Evolutionary conservation across 1,139 yeast species (phyloP).

Genomic region (Zygosaccharomyces pseudobailii): DNA sequence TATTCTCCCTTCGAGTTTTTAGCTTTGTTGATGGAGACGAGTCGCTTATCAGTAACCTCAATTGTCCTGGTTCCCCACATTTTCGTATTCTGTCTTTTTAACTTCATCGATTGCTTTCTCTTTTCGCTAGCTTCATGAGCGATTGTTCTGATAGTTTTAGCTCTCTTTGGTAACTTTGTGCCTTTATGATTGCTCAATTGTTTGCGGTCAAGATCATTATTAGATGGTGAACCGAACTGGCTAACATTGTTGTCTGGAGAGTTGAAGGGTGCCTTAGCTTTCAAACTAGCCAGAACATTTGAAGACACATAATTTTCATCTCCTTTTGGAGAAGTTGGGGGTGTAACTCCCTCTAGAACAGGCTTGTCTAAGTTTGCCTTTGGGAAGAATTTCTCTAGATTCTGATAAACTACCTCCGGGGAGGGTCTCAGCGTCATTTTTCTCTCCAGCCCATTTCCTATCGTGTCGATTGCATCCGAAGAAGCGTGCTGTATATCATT

Average conservation of each 20-base stretch:
- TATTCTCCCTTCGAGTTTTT: constrained; percentile 58
- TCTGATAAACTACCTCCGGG: constrained; percentile 86
- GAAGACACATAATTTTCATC: constrained; percentile 11
- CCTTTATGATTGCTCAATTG: background rate
- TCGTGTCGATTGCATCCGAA: constrained; percentile 14
- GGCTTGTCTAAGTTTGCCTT: constrained; percentile 90
- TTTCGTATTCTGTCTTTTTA: constrained; percentile 80
- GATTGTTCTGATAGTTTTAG: constrained; percentile 86
- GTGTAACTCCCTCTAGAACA: constrained; percentile 65
- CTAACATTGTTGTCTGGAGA: background rate
- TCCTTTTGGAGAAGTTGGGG: constrained; percentile 52
- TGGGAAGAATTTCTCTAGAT: constrained; percentile 89
- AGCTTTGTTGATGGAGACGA: constrained; percentile 39
- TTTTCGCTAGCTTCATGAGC: constrained; percentile 85
- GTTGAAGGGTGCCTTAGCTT: background rate
- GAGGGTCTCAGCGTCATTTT: constrained; percentile 81
- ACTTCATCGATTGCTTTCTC: constrained; percentile 37
- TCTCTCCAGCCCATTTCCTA: constrained; percentile 26
- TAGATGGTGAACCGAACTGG: background rate
- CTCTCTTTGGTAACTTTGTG: constrained; percentile 41
- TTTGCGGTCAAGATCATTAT: background rate
- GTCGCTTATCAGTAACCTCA: constrained; percentile 78
- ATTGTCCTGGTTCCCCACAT: constrained; percentile 96
- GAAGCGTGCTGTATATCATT: constrained; percentile 6
- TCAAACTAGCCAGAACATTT: constrained; percentile 4